Evolutionary conservation across 2,329 filamentous ascomycete species (phyloP), one percentile per base, ranked within the genome.

Genomic region (Aspergillus proliferans): DNA sequence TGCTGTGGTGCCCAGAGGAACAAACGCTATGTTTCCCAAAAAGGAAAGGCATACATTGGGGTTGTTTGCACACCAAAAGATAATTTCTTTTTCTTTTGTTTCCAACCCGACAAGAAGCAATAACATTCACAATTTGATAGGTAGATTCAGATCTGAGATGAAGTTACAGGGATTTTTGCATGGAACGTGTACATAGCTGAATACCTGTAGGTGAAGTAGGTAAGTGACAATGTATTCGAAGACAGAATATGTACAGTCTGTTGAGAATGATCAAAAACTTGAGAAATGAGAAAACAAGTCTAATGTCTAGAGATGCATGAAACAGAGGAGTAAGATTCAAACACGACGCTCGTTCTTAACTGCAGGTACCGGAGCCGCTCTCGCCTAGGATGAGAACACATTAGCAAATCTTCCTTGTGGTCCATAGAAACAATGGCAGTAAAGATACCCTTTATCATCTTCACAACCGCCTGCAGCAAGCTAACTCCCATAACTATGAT

Each of bases 401-500:
- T 62, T 45, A 63, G 52, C 30, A 46, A 34, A 26, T 9, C 15
- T 33, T 24, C 46, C 6, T 28, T n/a, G 14, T 43, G 26, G 6
- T 5, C 10, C 10, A 46, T 21, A 3, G 28, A 12, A 26, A 34
- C 41, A 33, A 38, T n/a, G 40, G 34, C 12, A 12, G 22, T 36
- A 18, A n/a, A 59, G 69, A 49, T 66, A 73, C 71, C 69, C 43
- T 54, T 64, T 24, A 76, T 70, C 47, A 92, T 84, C 71, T 92
- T 90, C 12, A 74, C 73, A 48, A 86, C 72, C 1, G 87, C 85
- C 71, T 89, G 84, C 42, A 90, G 64, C 54, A 94, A 70, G 63
- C 85, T 91, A 41, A 95, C 91, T 10, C 75, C 77, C 86, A 96
- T 89, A 49, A 95, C 91, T 3, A 77, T 72, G 47, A 80, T 76